Evolutionary conservation across 768 basidiomycete genomes (phyloP), one percentile per base, ranked within the genome.

Genomic region (Tephrocybe sp.): DNA sequence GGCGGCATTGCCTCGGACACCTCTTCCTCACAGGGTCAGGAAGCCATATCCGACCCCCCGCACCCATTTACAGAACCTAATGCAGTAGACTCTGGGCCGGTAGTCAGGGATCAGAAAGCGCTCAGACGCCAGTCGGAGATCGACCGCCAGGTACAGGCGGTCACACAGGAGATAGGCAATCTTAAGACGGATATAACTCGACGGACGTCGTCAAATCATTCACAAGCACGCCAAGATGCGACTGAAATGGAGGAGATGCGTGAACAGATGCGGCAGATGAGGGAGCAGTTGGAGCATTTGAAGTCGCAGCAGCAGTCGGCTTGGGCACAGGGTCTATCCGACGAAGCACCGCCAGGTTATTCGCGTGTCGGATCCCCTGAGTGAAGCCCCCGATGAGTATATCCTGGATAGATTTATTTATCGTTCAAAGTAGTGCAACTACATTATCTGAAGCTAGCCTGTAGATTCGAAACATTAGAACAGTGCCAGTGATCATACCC

Each of bases 321-420:
- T 4, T 46, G 48, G 51, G 45, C 48, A 9, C 54, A 49, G 42
- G 49, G 51, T 8, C 32, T 51, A 26, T 51, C 52, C 35, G 54
- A 59, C 16, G 52, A 55, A 19, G 46, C 57, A 8, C 57, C 57
- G 13, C 57, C 57, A 0, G 53, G 51, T 19, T 58, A 58, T 16
- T 36, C 44, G 16, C 38, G 9, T 9, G 9, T 9, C 15, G 24
- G 16, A 31, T n/a, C 30, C 4, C 30, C 24, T 16, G 9, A 9
- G 22, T 31, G 21, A 44, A 5, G 18, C 25, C 39, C 19, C 12
- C 9, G 18, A 22, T 40, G 19, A 13, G n/a, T n/a, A n/a, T n/a
- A n/a, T n/a, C n/a, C n/a, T n/a, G n/a, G n/a, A n/a, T n/a, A n/a
- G n/a, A n/a, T n/a, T n/a, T n/a, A n/a, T n/a, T n/a, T n/a, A n/a